Evolutionary conservation across 2,329 filamentous ascomycete genomes (phyloP).

Genomic region (Alternaria solani): DNA sequence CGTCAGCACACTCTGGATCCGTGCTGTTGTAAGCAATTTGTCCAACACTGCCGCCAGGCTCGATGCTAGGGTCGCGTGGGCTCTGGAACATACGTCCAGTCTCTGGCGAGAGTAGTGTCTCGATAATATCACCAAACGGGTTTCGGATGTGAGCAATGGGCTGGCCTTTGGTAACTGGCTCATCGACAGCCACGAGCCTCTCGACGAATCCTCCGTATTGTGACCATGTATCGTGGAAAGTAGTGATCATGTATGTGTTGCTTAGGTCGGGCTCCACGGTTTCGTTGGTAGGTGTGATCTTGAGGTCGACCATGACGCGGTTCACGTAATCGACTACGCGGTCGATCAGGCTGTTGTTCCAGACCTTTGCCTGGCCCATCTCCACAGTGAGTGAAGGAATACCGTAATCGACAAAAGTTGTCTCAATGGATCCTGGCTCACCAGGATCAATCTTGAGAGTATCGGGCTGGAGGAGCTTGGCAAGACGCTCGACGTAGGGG

Average conservation of each 20-base stretch:
- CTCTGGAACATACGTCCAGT: conserved; percentile 47
- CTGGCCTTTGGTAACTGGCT: conserved; percentile 49
- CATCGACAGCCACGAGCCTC: conserved; percentile 40
- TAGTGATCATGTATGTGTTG: conserved; percentile 43
- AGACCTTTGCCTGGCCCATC: conserved; percentile 50
- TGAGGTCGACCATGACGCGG: conserved; percentile 34
- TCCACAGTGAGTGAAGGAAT: conserved; percentile 52
- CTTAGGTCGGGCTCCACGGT: conserved; percentile 44
- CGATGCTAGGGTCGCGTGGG: conserved; percentile 46
- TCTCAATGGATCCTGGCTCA: conserved; percentile 52
- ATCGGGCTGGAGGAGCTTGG: conserved; percentile 51
- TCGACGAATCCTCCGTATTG: conserved; percentile 43
- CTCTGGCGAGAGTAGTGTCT: conserved; percentile 44
- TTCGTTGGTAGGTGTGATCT: conserved; percentile 37
- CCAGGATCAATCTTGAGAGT: conserved; percentile 52
- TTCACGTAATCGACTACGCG: conserved; percentile 43
- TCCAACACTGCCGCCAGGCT: conserved; percentile 46
- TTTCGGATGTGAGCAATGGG: conserved; percentile 47
- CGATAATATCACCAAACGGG: conserved; percentile 49
- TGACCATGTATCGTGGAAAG: conserved; percentile 38
- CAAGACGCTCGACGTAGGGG: conserved; percentile 50
- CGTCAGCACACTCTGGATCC: conserved; percentile 39
- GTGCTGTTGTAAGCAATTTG: conserved; percentile 51
- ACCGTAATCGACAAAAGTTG: conserved; percentile 47
- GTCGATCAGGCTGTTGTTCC: conserved; percentile 48